A percentile compares a stretch with the other conserved stretches of the same genome.
phyloP scores from a whole-genome alignment of 371 early-diverging fungal species.

The Mortierella sp. region DNA sequence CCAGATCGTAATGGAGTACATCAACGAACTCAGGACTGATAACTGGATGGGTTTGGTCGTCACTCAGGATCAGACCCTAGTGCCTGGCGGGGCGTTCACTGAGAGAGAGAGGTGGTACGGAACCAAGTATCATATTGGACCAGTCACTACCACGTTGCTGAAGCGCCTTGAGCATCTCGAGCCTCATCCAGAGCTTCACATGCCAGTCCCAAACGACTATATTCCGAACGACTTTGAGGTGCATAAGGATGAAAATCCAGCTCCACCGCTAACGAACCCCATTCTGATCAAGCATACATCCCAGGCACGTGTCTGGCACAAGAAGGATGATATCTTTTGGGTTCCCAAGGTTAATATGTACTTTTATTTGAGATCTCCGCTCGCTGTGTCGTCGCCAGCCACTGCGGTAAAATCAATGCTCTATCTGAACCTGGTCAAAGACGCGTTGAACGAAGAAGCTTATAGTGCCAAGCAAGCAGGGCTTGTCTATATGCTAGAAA shows the following conservation, averaged over 20 bases:
- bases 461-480: slow-evolving; percentile 93
- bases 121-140: slow-evolving; percentile 77
- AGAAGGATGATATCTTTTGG: slow-evolving; percentile 92
- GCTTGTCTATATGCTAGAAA: slow-evolving; percentile 72
- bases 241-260: slow-evolving; percentile 38
- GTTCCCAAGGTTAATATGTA: slow-evolving; percentile 72
- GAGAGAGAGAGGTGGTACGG: slow-evolving; percentile 82
- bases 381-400: slow-evolving; percentile 40
- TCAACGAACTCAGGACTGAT: slow-evolving; percentile 70
- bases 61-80: slow-evolving; percentile 8
- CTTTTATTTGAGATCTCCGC: slow-evolving; percentile 8
- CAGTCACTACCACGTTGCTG: slow-evolving; percentile 64
- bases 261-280: slow-evolving; percentile 55
- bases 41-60: slow-evolving; percentile 51
- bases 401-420: slow-evolving; percentile 62
- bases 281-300: slow-evolving; percentile 70
- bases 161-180: slow-evolving; percentile 58
- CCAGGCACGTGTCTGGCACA: slow-evolving; percentile 86
- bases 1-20: slow-evolving; percentile 61
- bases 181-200: slow-evolving; percentile 65
- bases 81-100: slow-evolving; percentile 59
- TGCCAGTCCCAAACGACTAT: slow-evolving; percentile 85
- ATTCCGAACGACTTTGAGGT: slow-evolving; percentile 79
- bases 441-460: slow-evolving; percentile 80
- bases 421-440: slow-evolving; percentile 79